Evolutionary conservation across 1,284 basidiomycete species (phyloP), one percentile per base, ranked within the genome.

Genomic region (Moesziomyces aphidis): DNA sequence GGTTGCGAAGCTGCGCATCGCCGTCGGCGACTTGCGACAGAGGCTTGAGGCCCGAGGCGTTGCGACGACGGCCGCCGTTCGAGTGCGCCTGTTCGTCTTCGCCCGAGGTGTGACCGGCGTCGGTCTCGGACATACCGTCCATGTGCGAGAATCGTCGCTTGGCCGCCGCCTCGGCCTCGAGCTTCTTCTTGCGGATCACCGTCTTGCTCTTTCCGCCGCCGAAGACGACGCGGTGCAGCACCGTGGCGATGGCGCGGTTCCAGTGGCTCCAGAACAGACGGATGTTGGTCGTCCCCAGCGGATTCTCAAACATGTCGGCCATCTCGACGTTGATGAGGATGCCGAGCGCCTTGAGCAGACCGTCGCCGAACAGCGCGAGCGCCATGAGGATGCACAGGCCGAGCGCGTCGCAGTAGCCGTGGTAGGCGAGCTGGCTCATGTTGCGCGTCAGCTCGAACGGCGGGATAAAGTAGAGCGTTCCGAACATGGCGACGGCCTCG

Each of bases 231-330:
- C 83, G 80, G 66, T 83, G 83, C 4, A 84, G 72, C 5, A 84
- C 79, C 5, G 77, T 70, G 21, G 83, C 79, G 53, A 84, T 83
- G 34, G 82, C 81, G 23, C 81, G 76, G 57, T 84, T 84, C 83
- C 83, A 84, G 68, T 82, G 80, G 34, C 79, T 80, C 83, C 83
- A 83, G 58, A 84, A 83, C 28, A 81, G 63, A 22, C 82, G 81
- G 42, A 84, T 77, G 68, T 81, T 82, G 58, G 79, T 79, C 8
- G 82, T 82, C 23, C 76, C 75, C 24, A 83, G 51, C 1, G 82
- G 82, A 51, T 82, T 83, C 47, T 83, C 79, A 43, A 84, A 84
- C 78, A 83, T 80, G 50, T 82, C 78, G 44, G 73, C 71, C 78
- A 83, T 83, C 65, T 84, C 83, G 31, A 83, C 69, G 51, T 77